Conservation (phyloP, 2,329 filamentous ascomycete genomes). For the Microdochium nivale region DNA sequence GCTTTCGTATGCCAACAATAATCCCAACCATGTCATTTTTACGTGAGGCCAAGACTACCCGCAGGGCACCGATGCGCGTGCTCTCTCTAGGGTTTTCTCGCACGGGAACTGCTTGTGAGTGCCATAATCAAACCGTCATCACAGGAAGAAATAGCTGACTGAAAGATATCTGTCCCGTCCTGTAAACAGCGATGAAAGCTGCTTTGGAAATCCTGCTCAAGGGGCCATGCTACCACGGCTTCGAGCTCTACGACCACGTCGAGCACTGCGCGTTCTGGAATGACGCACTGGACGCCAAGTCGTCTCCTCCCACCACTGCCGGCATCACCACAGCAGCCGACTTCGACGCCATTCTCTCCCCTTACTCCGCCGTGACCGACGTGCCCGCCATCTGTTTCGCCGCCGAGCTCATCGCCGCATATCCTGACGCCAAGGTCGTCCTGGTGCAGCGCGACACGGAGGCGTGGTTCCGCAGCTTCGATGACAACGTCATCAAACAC, state of each 20-base stretch:
- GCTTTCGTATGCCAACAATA: too few relatives aligned
- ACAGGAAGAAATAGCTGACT: not conserved
- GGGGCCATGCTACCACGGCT: not conserved
- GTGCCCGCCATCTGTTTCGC: slow-evolving; percentile 8
- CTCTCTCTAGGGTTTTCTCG: not conserved
- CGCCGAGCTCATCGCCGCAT: slow-evolving; percentile 9
- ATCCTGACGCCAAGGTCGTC: slow-evolving; percentile 13
- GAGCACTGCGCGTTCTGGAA: not conserved
- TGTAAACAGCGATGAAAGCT: not conserved
- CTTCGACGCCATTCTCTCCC: slow-evolving; percentile 6
- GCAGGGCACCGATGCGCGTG: not conserved
- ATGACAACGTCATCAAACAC: slow-evolving; percentile 13
- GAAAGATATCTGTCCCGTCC: not conserved
- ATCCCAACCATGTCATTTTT: not conserved
- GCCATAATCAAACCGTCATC: not conserved
- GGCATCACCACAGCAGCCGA: not conserved
- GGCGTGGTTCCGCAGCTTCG: slow-evolving; percentile 12
- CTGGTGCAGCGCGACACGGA: slow-evolving; percentile 13
- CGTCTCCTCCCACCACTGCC: not conserved
- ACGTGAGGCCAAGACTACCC: not conserved
- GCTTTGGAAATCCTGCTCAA: not conserved
- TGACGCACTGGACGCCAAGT: not conserved
- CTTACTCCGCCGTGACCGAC: slow-evolving; percentile 12
- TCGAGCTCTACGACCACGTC: not conserved
- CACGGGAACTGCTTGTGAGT: not conserved